Evolutionary conservation across 2,329 filamentous ascomycete species (phyloP).

Genomic region (Zasmidium angulare): DNA sequence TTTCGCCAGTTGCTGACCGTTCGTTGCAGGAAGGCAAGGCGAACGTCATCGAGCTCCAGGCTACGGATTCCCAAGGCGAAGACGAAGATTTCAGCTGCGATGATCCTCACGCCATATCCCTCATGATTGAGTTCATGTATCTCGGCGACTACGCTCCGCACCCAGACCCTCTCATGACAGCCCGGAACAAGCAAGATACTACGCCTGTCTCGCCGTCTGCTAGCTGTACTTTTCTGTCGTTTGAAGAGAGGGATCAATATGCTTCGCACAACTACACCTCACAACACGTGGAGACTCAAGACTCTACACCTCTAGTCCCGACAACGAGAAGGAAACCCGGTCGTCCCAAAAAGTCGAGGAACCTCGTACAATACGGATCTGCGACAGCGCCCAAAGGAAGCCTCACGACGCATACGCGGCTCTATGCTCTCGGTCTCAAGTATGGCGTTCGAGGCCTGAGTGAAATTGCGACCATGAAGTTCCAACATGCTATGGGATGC

Average conservation of each 20-base stretch:
- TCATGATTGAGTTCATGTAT: conserved; percentile 21
- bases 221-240: no score
- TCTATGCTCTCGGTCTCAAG: conserved; percentile 41
- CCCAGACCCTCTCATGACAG: neutral
- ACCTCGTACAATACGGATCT: no score
- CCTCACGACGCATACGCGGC: conserved; percentile 28
- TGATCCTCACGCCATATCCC: conserved; percentile 13
- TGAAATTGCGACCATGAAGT: neutral
- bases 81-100: conserved; percentile 11
- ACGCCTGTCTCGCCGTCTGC: no score
- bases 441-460: no score
- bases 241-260: no score
- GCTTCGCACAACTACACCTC: no score
- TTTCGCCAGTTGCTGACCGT: neutral
- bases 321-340: no score
- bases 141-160: conserved; percentile 17
- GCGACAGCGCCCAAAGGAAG: neutral
- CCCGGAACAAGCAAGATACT: no score
- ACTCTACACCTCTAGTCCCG: neutral
- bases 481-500: neutral
- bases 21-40: conserved; percentile 4
- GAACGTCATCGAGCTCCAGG: conserved; percentile 3
- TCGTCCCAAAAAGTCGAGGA: no score
- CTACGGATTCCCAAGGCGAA: neutral
- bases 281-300: no score